Percentiles rank a stretch among this genome's conserved stretches.
These are phyloP conservation scores for Geranomyces michiganensis DNA, from an alignment of 192 early-diverging fungal genomes.

Conservation along the genomic window DNA sequence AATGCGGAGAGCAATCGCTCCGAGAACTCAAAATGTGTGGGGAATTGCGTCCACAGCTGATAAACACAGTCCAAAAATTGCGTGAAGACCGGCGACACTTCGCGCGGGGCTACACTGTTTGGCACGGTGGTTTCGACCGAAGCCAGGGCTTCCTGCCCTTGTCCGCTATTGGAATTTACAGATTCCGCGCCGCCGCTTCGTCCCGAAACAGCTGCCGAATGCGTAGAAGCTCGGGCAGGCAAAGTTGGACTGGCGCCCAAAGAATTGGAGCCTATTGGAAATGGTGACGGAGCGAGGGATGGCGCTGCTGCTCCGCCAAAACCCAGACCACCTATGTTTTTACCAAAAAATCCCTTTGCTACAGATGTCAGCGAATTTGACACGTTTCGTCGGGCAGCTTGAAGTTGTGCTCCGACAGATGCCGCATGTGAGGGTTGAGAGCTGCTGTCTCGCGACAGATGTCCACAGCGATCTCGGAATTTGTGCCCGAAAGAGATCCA, in stretches of 20 bases:
- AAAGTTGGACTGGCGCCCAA: neutral
- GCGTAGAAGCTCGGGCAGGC: neutral
- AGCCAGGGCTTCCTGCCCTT: conserved; percentile 2
- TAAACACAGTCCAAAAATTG: conserved; percentile 98
- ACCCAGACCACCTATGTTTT: conserved; percentile 16
- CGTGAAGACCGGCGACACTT: conserved; percentile 93
- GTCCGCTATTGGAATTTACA: neutral
- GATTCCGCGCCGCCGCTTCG: no score
- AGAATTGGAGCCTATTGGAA: neutral
- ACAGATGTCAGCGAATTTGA: conserved; percentile 41
- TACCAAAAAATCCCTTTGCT: conserved; percentile 42
- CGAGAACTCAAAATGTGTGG: conserved; percentile 92
- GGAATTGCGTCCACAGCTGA: conserved; percentile 85
- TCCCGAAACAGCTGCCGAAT: neutral
- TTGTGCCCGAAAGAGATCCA: conserved; percentile 98
- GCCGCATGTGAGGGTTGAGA: conserved; percentile 54
- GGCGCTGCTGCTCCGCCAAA: neutral
- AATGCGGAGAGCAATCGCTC: conserved; percentile 79
- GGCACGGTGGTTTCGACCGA: conserved; percentile 32
- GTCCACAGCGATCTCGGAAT: conserved; percentile 90
- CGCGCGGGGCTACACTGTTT: conserved; percentile 54
- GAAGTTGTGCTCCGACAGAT: conserved; percentile 42
- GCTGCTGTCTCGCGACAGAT: conserved; percentile 72
- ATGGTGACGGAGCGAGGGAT: conserved; percentile 1
- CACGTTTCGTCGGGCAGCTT: conserved; percentile 47